These are phyloP conservation scores for Microbotryum violaceum DNA, from an alignment of 1,284 basidiomycete species.

Conservation along the genomic window DNA sequence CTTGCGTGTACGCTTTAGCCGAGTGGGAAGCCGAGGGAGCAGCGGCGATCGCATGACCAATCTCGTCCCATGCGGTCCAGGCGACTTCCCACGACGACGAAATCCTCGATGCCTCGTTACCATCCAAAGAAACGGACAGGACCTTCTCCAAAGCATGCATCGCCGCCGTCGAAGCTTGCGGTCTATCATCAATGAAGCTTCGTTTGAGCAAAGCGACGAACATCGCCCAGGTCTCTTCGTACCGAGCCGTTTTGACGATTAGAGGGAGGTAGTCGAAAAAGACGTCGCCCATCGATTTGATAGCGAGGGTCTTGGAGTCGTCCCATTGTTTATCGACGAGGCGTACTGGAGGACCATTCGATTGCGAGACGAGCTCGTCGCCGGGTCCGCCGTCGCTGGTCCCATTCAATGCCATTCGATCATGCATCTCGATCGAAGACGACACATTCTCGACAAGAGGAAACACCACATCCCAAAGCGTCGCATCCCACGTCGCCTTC, in stretches of 20 bases:
- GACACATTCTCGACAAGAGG: constrained; percentile 68
- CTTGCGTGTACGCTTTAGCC: constrained; percentile 54
- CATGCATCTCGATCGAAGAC: constrained; percentile 1
- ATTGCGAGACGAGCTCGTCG: constrained; percentile 20
- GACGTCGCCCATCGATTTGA: constrained; percentile 75
- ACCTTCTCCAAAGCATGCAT: constrained; percentile 72
- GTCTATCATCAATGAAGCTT: constrained; percentile 60
- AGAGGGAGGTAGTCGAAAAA: constrained; percentile 72
- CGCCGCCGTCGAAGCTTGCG: constrained; percentile 65
- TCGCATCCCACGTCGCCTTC: constrained; percentile 73
- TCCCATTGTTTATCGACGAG: constrained; percentile 54
- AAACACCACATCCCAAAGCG: constrained; percentile 80
- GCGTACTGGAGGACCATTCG: constrained; percentile 25
- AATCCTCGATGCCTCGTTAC: constrained; percentile 47
- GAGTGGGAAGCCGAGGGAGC: constrained; percentile 1
- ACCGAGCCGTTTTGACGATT: constrained; percentile 62
- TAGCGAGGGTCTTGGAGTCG: constrained; percentile 76
- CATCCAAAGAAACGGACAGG: constrained; percentile 44
- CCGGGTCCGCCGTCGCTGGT: constrained; percentile 1
- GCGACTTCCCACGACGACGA: constrained; percentile 51
- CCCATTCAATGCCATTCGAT: constrained; percentile 8
- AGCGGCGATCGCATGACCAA: constrained; percentile 52
- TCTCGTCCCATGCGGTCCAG: constrained; percentile 62
- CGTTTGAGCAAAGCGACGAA: constrained; percentile 63
- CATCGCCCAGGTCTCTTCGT: constrained; percentile 59